A percentile compares a stretch with the other conserved stretches of the same genome.
These are phyloP conservation scores for Anthoceros angustus DNA, from an alignment of 225 moss, liverwort and hornwort species.

Conservation along the genomic window DNA sequence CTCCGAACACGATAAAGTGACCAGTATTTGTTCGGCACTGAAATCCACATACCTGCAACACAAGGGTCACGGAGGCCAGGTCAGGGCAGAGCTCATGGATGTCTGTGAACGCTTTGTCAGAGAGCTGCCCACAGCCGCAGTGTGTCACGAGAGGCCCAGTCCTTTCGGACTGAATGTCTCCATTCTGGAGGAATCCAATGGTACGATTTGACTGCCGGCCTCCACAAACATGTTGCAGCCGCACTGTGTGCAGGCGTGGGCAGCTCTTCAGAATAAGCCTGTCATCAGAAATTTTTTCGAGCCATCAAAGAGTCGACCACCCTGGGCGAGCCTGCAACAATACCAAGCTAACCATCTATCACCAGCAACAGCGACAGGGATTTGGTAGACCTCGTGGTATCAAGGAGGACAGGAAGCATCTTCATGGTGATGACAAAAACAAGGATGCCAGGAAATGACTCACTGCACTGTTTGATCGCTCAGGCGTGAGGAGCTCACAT, in stretches of 20 bases:
- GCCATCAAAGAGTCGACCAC: background rate
- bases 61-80: constrained; percentile 55
- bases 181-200: constrained; percentile 39
- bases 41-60: constrained; percentile 37
- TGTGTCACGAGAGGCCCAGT: constrained; percentile 32
- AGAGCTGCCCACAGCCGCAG: constrained; percentile 59
- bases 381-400: background rate
- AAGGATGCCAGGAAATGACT: constrained; percentile 14
- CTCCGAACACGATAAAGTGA: background rate
- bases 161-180: constrained; percentile 32
- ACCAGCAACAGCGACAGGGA: background rate
- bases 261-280: constrained; percentile 38
- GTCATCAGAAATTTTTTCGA: background rate
- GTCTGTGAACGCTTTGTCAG: constrained; percentile 51
- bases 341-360: background rate
- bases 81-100: constrained; percentile 45
- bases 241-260: constrained; percentile 56
- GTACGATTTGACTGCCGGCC: constrained; percentile 24
- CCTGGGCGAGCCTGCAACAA: constrained; percentile 24
- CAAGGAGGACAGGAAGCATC: background rate
- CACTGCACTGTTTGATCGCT: constrained; percentile 58
- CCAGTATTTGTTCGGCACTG: background rate
- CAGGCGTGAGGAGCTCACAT: constrained; percentile 61
- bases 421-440: background rate
- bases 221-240: constrained; percentile 54